Evolutionary conservation across 345 rosid genomes (phyloP).

Genomic region (rapeseed (Brassica napus)): Da-Ae NC_063444.1:36429501-36430000

Average conservation of each 20-base stretch:
- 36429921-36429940: conserved; percentile 22
- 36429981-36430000: conserved; percentile 69
- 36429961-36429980: conserved; percentile 68
- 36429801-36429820: conserved; percentile 66
- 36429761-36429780: conserved; percentile 1
- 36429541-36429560: background rate
- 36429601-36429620: conserved; percentile 94
- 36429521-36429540: background rate
- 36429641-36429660: conserved; percentile 74
- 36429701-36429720: background rate
- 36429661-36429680: conserved; percentile 69
- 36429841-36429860: conserved; percentile 75
- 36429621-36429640: conserved; percentile 71
- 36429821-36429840: conserved; percentile 63
- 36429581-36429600: conserved; percentile 81
- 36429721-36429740: conserved; percentile 17
- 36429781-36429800: conserved; percentile 29
- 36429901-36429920: conserved; percentile 21
- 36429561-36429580: background rate
- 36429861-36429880: conserved; percentile 66
- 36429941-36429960: conserved; percentile 59
- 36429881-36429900: conserved; percentile 45
- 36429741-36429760: background rate
- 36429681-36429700: conserved; percentile 9
- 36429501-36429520: conserved; percentile 24